A percentile compares a stretch with the other conserved stretches of the same genome.
These are phyloP conservation scores for Lomentospora prolificans DNA, from an alignment of 2,329 filamentous ascomycete species.

Conservation along the genomic window DNA sequence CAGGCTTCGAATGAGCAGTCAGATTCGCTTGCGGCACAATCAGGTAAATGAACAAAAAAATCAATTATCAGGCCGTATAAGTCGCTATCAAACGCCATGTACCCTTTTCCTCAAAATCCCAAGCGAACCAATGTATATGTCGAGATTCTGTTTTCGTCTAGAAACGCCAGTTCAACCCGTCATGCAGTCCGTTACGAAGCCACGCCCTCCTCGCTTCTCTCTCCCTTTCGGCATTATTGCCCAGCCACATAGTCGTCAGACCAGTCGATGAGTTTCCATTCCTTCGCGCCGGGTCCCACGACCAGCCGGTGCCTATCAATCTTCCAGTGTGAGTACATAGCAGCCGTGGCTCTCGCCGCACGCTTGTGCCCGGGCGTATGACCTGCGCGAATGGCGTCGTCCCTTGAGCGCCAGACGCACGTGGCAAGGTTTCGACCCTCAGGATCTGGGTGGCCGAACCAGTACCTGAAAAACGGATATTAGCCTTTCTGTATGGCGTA, in stretches of 20 bases:
- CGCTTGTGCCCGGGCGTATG: constrained; percentile 50
- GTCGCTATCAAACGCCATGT: background rate
- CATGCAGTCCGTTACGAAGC: background rate
- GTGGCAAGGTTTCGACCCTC: constrained; percentile 73
- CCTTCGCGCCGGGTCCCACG: constrained; percentile 53
- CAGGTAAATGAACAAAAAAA: background rate
- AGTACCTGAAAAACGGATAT: constrained; percentile 52
- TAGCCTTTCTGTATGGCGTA: constrained; percentile 12
- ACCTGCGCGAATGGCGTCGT: constrained; percentile 50
- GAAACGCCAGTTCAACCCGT: background rate
- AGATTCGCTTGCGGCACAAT: background rate
- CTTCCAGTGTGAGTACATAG: constrained; percentile 55
- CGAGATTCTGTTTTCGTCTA: too few relatives aligned
- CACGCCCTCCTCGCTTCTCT: background rate
- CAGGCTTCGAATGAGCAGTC: background rate
- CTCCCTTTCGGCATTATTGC: constrained; percentile 7
- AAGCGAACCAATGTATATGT: background rate
- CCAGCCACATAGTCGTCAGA: constrained; percentile 17
- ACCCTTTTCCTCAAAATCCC: background rate
- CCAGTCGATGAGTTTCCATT: constrained; percentile 58
- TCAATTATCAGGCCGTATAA: background rate
- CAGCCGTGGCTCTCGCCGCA: constrained; percentile 56
- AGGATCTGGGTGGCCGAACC: constrained; percentile 69
- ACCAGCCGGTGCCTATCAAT: constrained; percentile 63
- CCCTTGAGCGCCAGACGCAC: constrained; percentile 53